A percentile compares a stretch with the other conserved stretches of the same genome.
Conservation (phyloP, 1,284 basidiomycete genomes). For the Apiotrichum veenhuisii region DNA sequence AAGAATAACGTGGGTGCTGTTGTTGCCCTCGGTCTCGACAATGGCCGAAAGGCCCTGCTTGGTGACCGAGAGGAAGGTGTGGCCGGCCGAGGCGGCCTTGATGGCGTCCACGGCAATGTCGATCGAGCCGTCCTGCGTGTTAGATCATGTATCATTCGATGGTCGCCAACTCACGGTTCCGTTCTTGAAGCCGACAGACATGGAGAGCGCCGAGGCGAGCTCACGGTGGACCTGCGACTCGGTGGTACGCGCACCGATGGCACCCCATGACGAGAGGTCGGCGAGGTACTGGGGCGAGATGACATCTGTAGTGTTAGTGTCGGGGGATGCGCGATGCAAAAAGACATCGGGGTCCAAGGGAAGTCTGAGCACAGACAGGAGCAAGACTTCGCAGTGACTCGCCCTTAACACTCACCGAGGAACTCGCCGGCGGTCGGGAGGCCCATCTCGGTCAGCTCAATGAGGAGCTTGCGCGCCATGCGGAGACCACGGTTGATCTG, state of each 20-base stretch:
- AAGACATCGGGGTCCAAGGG: not conserved
- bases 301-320: constrained; percentile 54
- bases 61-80: constrained; percentile 89
- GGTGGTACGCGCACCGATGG: constrained; percentile 94
- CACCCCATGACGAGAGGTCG: constrained; percentile 87
- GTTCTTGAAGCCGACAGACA: constrained; percentile 77
- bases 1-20: constrained; percentile 66
- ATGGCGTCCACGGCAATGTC: constrained; percentile 88
- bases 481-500: constrained; percentile 95
- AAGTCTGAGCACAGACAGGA: not conserved
- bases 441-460: constrained; percentile 82
- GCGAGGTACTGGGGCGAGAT: constrained; percentile 71
- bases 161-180: constrained; percentile 53
- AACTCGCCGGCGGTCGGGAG: constrained; percentile 93
- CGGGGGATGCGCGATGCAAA: not conserved
- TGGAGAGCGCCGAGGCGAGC: constrained; percentile 80
- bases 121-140: constrained; percentile 58
- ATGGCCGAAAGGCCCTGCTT: constrained; percentile 89
- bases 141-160: no score
- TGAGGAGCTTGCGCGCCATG: constrained; percentile 79
- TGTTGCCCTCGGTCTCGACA: constrained; percentile 69
- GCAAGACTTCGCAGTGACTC: not conserved
- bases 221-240: constrained; percentile 91
- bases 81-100: constrained; percentile 75
- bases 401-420: constrained; percentile 55